Percentiles rank a stretch among this genome's conserved stretches.
These are phyloP conservation scores for Leptographium wingfieldii DNA, from an alignment of 2,329 filamentous ascomycete genomes.

Conservation along the genomic window DNA sequence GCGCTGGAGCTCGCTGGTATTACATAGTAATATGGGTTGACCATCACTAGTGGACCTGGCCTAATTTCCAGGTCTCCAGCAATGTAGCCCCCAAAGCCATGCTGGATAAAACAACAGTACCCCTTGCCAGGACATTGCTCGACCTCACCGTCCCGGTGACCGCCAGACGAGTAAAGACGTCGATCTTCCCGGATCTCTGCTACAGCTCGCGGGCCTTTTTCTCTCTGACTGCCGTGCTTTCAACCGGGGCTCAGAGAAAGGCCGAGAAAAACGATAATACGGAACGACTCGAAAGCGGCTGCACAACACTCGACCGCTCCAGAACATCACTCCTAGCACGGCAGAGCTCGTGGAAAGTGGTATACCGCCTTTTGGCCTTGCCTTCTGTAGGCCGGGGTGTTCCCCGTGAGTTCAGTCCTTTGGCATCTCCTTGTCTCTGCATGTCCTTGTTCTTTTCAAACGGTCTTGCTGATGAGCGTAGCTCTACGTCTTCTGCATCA, in stretches of 20 bases:
- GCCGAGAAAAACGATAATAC: neutral
- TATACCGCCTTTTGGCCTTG: neutral
- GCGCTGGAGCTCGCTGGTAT: neutral
- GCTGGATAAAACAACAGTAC: neutral
- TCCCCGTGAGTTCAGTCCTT: neutral
- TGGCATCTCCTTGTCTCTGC: neutral
- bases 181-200: neutral
- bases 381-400: neutral
- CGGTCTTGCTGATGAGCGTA: neutral
- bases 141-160: neutral
- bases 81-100: neutral
- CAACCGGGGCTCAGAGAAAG: neutral
- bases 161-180: neutral
- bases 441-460: neutral
- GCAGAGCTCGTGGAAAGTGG: neutral
- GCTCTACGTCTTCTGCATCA: neutral
- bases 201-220: neutral
- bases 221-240: neutral
- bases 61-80: conserved; percentile 5
- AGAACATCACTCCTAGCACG: neutral
- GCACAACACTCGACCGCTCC: neutral
- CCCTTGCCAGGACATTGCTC: neutral
- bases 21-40: neutral
- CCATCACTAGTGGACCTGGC: conserved; percentile 9
- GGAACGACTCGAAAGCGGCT: neutral